A percentile compares a stretch with the other conserved stretches of the same genome.
phyloP scores from a whole-genome alignment of 768 basidiomycete genomes.

The Naganishia randhawae region DNA sequence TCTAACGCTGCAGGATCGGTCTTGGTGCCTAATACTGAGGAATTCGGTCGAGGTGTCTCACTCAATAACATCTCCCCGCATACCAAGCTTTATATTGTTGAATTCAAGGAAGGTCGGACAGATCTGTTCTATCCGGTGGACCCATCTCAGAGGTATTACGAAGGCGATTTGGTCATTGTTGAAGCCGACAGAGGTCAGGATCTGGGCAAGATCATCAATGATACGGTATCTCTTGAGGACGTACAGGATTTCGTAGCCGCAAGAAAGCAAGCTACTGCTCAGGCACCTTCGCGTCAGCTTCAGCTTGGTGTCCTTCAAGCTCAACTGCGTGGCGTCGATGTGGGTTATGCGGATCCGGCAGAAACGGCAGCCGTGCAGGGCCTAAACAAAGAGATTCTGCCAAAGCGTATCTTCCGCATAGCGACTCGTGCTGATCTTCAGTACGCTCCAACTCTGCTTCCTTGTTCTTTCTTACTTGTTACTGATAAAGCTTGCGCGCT shows the following conservation, averaged over 20 bases:
- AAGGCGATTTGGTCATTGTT: constrained; percentile 90
- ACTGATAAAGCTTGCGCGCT: neutral
- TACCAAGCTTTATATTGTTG: constrained; percentile 90
- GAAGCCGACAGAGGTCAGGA: constrained; percentile 94
- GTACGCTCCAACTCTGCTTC: constrained; percentile 52
- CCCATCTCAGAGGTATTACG: constrained; percentile 61
- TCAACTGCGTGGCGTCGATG: constrained; percentile 12
- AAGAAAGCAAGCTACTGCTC: constrained; percentile 23
- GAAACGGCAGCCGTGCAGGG: constrained; percentile 27
- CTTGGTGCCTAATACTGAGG: constrained; percentile 37
- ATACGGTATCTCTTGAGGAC: constrained; percentile 80
- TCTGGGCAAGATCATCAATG: constrained; percentile 78
- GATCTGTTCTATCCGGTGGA: constrained; percentile 90
- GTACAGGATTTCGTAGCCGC: constrained; percentile 60
- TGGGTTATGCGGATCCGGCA: constrained; percentile 9
- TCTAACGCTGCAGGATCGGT: constrained; percentile 1
- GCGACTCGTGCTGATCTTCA: constrained; percentile 77
- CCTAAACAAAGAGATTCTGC: constrained; percentile 86
- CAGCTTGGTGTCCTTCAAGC: constrained; percentile 4
- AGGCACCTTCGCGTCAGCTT: constrained; percentile 1
- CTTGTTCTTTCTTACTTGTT: constrained; percentile 23
- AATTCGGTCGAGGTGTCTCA: constrained; percentile 85
- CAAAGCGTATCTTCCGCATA: constrained; percentile 93
- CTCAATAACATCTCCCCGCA: constrained; percentile 74
- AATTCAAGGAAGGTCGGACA: constrained; percentile 95